phyloP scores from a whole-genome alignment of 768 basidiomycete species.

The Melanogaster broomeanus region DNA sequence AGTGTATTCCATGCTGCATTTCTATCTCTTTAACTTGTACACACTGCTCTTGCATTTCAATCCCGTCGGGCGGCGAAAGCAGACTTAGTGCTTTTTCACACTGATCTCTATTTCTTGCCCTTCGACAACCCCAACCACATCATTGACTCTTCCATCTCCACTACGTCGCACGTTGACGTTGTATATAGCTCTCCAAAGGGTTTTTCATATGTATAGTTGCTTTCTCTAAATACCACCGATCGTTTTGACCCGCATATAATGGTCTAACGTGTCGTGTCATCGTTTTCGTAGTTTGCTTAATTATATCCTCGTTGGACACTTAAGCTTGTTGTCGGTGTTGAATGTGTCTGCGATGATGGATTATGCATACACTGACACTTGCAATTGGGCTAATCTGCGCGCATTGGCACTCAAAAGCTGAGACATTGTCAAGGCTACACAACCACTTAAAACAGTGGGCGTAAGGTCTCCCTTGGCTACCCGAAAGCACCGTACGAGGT shows the following conservation, averaged over 20 bases:
- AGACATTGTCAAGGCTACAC: too few species aligned
- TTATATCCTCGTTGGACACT: slow-evolving; percentile 18
- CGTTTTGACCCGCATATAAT: slow-evolving; percentile 34
- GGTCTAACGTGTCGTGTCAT: slow-evolving; percentile 24
- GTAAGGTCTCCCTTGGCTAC: too few species aligned
- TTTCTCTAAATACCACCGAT: slow-evolving; percentile 7
- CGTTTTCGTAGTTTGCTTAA: slow-evolving; percentile 15
- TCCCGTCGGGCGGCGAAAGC: slow-evolving; percentile 28
- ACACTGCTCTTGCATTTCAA: slow-evolving; percentile 40
- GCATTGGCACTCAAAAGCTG: too few species aligned
- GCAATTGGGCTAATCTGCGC: too few species aligned
- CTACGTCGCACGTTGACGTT: slow-evolving; percentile 26
- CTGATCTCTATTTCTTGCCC: slow-evolving; percentile 7
- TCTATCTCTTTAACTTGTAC: slow-evolving; percentile 47
- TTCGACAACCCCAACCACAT: slow-evolving; percentile 6
- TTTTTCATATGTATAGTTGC: slow-evolving; percentile 30
- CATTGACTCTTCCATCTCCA: slow-evolving; percentile 3
- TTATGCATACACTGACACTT: background rate
- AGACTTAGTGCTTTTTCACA: slow-evolving; percentile 22
- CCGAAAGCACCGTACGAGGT: too few species aligned
- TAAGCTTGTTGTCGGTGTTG: background rate
- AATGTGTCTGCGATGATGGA: background rate
- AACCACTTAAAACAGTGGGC: too few species aligned
- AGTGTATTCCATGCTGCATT: slow-evolving; percentile 43
- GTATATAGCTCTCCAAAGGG: slow-evolving; percentile 31